Evolutionary conservation across 2,329 filamentous ascomycete species (phyloP), one percentile per base, ranked within the genome.

Genomic region (Didymella glomerata): DNA sequence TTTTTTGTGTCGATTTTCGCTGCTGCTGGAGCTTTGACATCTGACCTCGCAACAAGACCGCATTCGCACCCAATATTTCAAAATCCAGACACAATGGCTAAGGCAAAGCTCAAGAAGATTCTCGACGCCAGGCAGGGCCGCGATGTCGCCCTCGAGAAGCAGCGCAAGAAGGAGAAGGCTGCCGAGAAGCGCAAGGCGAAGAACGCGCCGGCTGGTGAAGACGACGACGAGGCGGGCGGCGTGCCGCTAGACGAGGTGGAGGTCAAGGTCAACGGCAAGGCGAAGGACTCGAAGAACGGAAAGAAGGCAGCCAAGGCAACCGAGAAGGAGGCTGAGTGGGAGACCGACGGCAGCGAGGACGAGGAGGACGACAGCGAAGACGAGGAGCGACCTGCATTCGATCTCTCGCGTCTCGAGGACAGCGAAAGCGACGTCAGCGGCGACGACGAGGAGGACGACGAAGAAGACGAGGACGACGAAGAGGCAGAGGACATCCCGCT

Each of bases 401-500:
- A 74, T 60, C 62, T 75, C 45, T 68, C 74, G 24, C 71, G 65
- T 28, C 70, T 77, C 20, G 75, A 79, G 18, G 75, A 80, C 14
- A 77, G 78, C 45, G 79, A 80, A 54, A 78, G 79, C 27, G 76
- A 77, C 28, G 71, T 76, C 30, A 77, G 77, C 7, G 68, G 62
- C n/a, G 71, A 70, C 16, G 70, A 70, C 3, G 72, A 75, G 14
- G 79, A 83, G 8, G 81, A 85, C 0, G 80, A 83, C 0, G 82
- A 84, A 0, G 67, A 69, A 2, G 86, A 87, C 0, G 86, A 89
- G 0, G 88, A 88, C 1, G 87, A 89, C 0, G 89, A 90, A 22
- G 90, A 93, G 4, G 91, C 94, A 44, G 92, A 95, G 66, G 93
- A 96, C 65, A 93, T 97, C 44, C 90, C 93, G 4, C 86, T 97